Evolutionary conservation across 345 rosid species (phyloP), one percentile per base, ranked within the genome.

Genomic region (Zanthoxylum bungeanum): DNA sequence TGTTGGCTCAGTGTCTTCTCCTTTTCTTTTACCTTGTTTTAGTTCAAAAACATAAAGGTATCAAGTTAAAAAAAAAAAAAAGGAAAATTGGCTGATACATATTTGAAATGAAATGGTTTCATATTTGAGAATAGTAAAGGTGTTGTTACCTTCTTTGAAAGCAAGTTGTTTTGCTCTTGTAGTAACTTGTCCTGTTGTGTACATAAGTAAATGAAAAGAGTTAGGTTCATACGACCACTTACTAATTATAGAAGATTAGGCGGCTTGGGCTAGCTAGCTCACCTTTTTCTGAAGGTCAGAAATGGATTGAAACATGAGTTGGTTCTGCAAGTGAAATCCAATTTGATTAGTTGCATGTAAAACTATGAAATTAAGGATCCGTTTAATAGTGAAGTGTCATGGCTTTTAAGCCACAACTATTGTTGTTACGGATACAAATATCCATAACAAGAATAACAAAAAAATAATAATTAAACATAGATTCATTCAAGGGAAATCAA

Each of bases 221-320:
- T n/a, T n/a, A n/a, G n/a, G n/a, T n/a, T n/a, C n/a, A n/a, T n/a
- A n/a, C n/a, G n/a, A n/a, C n/a, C 5, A 44, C 12, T 14, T 44
- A 44, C 12, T 12, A 44, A 44, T 14, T 14, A 14, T 12, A 14
- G 49, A 44, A 44, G n/a, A 44, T 14, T 16, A 40, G 9, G 21
- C 9, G 4, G 42, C 5, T 49, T 9, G 19, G 33, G 3, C n/a
- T n/a, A n/a, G n/a, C n/a, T n/a, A n/a, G n/a, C 72, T 76, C 63
- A 93, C 98, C 93, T 87, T 90, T 78, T 82, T 91, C 84, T 91
- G 98, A 69, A 93, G 94, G 72, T 88, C 86, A 10, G 93, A 76
- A 61, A 91, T 88, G 71, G 96, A 86, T 73, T 91, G 94, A 69
- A 71, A 77, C 96, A 93, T 91, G 77, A 88, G 73, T 69, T 90